A percentile compares a stretch with the other conserved stretches of the same genome.
phyloP scores from a whole-genome alignment of 306 rosid species.

The Luffa aegyptiaca region DNA sequence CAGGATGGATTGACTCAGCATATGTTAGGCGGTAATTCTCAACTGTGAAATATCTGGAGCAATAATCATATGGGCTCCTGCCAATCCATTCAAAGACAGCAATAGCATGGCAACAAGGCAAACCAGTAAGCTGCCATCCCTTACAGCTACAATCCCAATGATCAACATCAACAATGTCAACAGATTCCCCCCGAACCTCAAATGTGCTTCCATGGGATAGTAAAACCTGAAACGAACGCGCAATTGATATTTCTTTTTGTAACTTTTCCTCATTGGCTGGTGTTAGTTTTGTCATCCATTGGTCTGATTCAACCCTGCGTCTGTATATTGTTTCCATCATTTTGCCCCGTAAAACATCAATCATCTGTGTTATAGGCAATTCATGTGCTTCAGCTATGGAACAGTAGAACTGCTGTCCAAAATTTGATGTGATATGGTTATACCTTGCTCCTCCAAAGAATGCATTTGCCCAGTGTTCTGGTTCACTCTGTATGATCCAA shows the following conservation, averaged over 20 bases:
- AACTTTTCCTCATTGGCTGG: constrained; percentile 74
- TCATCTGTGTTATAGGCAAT: constrained; percentile 91
- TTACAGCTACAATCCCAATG: constrained; percentile 87
- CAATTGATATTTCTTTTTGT: constrained; percentile 42
- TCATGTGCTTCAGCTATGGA: constrained; percentile 94
- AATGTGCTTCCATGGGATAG: constrained; percentile 43
- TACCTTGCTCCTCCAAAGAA: constrained; percentile 74
- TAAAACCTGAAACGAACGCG: constrained; percentile 56
- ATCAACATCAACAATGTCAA: constrained; percentile 65
- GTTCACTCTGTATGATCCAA: constrained; percentile 81
- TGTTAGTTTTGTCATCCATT: constrained; percentile 73
- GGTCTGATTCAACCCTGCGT: constrained; percentile 51
- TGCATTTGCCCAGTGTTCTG: constrained; percentile 89
- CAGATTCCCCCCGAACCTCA: constrained; percentile 82
- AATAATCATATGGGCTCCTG: constrained; percentile 67
- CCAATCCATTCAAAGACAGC: constrained; percentile 60
- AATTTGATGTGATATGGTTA: constrained; percentile 60
- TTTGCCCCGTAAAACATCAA: constrained; percentile 70
- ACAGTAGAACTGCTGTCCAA: constrained; percentile 76
- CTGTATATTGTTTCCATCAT: constrained; percentile 73
- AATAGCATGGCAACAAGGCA: constrained; percentile 92
- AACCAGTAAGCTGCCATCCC: constrained; percentile 77
- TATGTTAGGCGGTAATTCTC: constrained; percentile 57
- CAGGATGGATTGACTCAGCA: constrained; percentile 69
- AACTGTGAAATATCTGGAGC: constrained; percentile 64